Evolutionary conservation across 2,329 filamentous ascomycete genomes (phyloP), one percentile per base, ranked within the genome.

Genomic region (Paecilomyces niveus): DNA sequence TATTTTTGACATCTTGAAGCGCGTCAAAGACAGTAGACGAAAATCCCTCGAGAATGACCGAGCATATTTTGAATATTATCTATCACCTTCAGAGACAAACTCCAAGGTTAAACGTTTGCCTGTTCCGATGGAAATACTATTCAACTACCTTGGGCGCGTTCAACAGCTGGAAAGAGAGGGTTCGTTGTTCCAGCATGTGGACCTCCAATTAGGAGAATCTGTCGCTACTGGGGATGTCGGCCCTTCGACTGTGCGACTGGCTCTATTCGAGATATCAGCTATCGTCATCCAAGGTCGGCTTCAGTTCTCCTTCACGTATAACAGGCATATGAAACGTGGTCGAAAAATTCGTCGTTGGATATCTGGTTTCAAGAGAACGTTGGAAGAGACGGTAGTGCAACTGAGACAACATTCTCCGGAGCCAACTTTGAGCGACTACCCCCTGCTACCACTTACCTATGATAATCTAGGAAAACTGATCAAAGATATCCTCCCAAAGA

Each of bases 211-310:
- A 22, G 65, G 71, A 5, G 63, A 68, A 18, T 68, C 70, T 22
- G 64, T 65, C n/a, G 54, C 74, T 3, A 74, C 74, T 11, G 74
- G 77, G 6, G 78, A 80, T 59, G 76, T 79, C 63, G 78, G 77
- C 3, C 67, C 71, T 15, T 63, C 72, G 9, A 78, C 78, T 3
- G 72, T 73, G 24, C 74, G 79, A 1, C 79, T 80, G 60, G 76
- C 76, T 1, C 74, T 83, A 0, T 78, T 83, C 55, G 81, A 83
- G 58, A 75, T 82, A 4, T 77, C 78, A 1, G 80, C 80, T 0
- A 77, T 80, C 24, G 71, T 82, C 7, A 72, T 77, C 21, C 73
- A 78, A 52, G 78, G 77, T 0, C 70, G 69, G 15, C 69, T 83
- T 21, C 76, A 77, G 33, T 73, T 82, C 21, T 76, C 77, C 0